Conservation (phyloP, 2,329 filamentous ascomycete genomes). For the Aspergillus tubingensis region DNA sequence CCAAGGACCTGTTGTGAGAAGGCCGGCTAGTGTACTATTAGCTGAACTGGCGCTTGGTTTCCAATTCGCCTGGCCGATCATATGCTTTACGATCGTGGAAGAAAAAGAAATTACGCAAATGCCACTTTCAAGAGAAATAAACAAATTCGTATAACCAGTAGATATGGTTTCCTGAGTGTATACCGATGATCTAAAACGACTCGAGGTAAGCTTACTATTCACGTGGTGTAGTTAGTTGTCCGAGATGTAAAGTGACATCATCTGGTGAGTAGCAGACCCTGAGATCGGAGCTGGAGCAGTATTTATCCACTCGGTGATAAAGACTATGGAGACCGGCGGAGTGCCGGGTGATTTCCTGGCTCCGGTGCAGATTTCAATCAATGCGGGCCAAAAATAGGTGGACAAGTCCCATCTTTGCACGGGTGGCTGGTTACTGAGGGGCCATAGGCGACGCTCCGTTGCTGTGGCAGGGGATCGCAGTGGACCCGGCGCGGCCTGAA, state of each 20-base stretch:
- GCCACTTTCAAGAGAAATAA: not conserved
- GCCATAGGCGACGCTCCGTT: conserved; percentile 24
- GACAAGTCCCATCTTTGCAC: conserved; percentile 1
- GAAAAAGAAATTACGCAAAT: not conserved
- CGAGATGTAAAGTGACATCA: conserved; percentile 1
- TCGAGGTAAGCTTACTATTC: not conserved
- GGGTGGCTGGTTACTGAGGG: conserved; percentile 17
- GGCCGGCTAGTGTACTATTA: not conserved
- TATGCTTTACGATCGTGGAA: not conserved
- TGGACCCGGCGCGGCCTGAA: conserved; percentile 30
- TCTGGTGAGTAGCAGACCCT: not conserved
- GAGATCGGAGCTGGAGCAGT: not conserved
- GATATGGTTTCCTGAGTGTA: not conserved
- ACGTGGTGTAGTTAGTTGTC: not conserved
- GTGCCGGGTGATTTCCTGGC: conserved; percentile 3
- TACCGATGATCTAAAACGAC: not conserved
- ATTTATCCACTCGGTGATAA: conserved; percentile 5
- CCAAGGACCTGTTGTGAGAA: not conserved
- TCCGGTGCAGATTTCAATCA: not conserved
- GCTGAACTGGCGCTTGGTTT: not conserved
- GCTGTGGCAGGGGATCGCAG: conserved; percentile 37
- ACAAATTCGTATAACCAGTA: not conserved
- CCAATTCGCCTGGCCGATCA: not conserved
- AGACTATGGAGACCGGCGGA: conserved; percentile 3
- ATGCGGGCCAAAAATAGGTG: conserved; percentile 7